Percentiles rank a stretch among this genome's conserved stretches.
Evolutionary conservation across 257 asterid species (phyloP).

Genomic region (Penstemon newberryi): DNA sequence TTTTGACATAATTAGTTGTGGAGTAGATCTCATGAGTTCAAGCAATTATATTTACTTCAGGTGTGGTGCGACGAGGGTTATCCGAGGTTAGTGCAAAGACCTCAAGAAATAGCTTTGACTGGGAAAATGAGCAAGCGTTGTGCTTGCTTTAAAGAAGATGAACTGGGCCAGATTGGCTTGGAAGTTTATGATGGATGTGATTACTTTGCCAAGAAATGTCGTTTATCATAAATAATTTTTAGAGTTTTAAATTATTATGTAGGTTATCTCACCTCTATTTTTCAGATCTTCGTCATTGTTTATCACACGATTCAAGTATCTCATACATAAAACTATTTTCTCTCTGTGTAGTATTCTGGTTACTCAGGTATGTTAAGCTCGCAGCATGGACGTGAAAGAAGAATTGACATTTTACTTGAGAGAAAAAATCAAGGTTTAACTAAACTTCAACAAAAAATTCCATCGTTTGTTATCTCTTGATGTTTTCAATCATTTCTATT

Average conservation of each 20-base stretch:
- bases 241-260: not conserved
- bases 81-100: constrained; percentile 88
- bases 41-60: constrained; percentile 38
- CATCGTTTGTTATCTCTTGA: too few relatives aligned
- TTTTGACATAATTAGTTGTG: not conserved
- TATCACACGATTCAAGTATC: too few relatives aligned
- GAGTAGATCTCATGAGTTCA: constrained; percentile 9
- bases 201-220: constrained; percentile 53
- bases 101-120: constrained; percentile 75
- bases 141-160: constrained; percentile 74
- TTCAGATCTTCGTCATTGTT: too few relatives aligned
- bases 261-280: too few relatives aligned
- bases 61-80: constrained; percentile 96
- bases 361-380: too few relatives aligned
- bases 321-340: too few relatives aligned
- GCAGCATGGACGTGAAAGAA: too few relatives aligned
- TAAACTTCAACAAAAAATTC: too few relatives aligned
- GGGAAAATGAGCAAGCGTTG: constrained; percentile 93
- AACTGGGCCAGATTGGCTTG: constrained; percentile 59
- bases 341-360: too few relatives aligned
- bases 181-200: constrained; percentile 81
- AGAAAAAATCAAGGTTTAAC: too few relatives aligned
- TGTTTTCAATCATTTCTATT: too few relatives aligned
- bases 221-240: constrained; percentile 30
- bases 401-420: too few relatives aligned